Evolutionary conservation across 441 rosid species (phyloP), one percentile per base, ranked within the genome.

Genomic region (Adansonia rubrostipa): DNA sequence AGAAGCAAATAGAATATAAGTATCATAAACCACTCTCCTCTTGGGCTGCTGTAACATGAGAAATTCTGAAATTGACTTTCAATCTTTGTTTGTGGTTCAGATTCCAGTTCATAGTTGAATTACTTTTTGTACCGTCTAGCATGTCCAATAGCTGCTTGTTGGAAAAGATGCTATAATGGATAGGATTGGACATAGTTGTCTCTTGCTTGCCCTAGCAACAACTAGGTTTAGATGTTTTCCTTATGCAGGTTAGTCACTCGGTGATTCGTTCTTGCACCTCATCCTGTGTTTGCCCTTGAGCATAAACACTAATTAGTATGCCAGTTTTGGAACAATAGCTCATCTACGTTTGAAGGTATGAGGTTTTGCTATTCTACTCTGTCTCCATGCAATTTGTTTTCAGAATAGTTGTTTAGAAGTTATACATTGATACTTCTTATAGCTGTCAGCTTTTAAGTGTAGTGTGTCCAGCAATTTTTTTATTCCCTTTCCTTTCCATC

Each of bases 211-310:
- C 78, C 75, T 84, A 86, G 86, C 86, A 83, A 74, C 85, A 61
- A 64, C 76, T 88, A 86, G 92, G 91, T 85, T 84, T 87, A 86
- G 89, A 80, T 79, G 81, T 78, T 81, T 85, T 79, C 79, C 77
- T 84, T 80, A 84, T 88, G 92, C 94, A 90, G 94, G 93, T 89
- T 74, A 81, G 86, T 81, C 83, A 58, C 80, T 56, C 69, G 84
- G 78, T 82, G 56, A 80, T 54, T 83, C 71, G 6, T 76, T 47
- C 72, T 63, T 82, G 81, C 80, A 75, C 71, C 78, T 51, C 71
- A 81, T 77, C 61, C 62, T 77, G 79, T 62, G 78, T 65, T 74
- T 77, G 79, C 66, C 77, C 76, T 78, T 76, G 47, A n/a, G 80
- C 78, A 40, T 73, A 73, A 75, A 57, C 54, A 56, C 66, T 56